These are phyloP conservation scores for Heritiera fomes DNA, from an alignment of 345 rosid genomes.

Conservation along the genomic window DNA sequence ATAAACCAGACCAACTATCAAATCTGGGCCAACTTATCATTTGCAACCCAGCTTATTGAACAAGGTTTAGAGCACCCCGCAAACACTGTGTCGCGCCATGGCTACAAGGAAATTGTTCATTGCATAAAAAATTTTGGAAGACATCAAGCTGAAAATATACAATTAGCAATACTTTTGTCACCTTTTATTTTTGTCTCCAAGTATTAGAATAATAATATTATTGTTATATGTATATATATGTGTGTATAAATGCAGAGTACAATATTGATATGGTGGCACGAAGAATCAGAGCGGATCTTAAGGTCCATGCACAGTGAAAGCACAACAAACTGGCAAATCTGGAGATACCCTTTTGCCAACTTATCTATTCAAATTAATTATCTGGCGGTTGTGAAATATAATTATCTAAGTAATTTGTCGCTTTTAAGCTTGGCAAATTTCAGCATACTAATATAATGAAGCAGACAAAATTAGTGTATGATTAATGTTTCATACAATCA, in stretches of 20 bases:
- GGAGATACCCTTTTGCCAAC: neutral
- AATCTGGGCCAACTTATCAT: neutral
- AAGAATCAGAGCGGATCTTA: neutral
- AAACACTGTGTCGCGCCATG: neutral
- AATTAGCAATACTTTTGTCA: no score
- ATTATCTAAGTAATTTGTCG: constrained; percentile 6
- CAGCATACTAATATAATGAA: neutral
- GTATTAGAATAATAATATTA: neutral
- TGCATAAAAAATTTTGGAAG: no score
- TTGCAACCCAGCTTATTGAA: no score
- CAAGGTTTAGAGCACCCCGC: neutral
- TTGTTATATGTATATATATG: no score
- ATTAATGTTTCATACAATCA: neutral
- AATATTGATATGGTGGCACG: neutral
- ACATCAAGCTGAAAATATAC: no score
- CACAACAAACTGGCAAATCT: constrained; percentile 1
- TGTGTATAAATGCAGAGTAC: no score
- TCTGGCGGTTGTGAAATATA: constrained; percentile 10
- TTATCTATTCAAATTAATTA: neutral
- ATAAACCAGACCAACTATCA: neutral
- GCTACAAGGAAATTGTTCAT: no score
- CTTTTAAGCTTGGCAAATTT: neutral
- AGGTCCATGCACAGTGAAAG: neutral
- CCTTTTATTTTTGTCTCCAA: neutral
- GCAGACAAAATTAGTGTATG: neutral